Evolutionary conservation across 2,329 filamentous ascomycete species (phyloP).

Genomic region (Lecanicillium sp.): DNA sequence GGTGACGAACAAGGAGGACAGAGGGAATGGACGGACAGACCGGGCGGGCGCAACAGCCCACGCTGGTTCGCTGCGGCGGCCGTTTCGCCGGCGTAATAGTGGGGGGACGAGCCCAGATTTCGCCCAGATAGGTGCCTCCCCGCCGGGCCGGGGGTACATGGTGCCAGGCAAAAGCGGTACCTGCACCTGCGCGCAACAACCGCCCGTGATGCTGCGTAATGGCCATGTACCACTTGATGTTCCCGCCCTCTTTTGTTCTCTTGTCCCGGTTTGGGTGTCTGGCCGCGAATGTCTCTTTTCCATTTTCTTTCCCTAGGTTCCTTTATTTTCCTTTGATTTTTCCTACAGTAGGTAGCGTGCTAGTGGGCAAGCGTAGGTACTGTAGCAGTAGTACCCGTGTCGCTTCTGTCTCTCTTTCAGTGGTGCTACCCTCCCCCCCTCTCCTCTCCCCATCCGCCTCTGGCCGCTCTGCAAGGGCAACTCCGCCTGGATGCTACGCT

Average conservation of each 20-base stretch:
- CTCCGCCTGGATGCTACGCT: too few species aligned
- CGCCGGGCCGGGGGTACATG: constrained; percentile 3
- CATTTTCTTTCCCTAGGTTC: too few species aligned
- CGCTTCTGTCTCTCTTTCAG: too few species aligned
- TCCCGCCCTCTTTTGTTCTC: not conserved
- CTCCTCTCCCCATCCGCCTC: too few species aligned
- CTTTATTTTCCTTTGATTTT: too few species aligned
- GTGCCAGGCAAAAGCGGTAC: too few species aligned
- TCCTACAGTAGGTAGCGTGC: too few species aligned
- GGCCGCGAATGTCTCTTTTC: not conserved
- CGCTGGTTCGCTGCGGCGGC: constrained; percentile 38
- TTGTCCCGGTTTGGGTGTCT: not conserved
- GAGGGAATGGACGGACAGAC: not conserved
- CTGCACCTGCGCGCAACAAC: not conserved
- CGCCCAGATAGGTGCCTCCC: constrained; percentile 9
- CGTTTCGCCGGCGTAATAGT: constrained; percentile 53
- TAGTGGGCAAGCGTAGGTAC: too few species aligned
- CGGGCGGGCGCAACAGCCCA: not conserved
- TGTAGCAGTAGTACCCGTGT: too few species aligned
- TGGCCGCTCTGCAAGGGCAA: too few species aligned
- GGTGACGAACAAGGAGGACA: too few species aligned
- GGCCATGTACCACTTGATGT: not conserved
- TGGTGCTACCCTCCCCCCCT: too few species aligned
- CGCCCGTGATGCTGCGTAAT: not conserved
- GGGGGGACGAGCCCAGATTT: constrained; percentile 25